Conservation (phyloP, 352 stramenopile genomes). For the Globisporangium megalacanthum region DNA sequence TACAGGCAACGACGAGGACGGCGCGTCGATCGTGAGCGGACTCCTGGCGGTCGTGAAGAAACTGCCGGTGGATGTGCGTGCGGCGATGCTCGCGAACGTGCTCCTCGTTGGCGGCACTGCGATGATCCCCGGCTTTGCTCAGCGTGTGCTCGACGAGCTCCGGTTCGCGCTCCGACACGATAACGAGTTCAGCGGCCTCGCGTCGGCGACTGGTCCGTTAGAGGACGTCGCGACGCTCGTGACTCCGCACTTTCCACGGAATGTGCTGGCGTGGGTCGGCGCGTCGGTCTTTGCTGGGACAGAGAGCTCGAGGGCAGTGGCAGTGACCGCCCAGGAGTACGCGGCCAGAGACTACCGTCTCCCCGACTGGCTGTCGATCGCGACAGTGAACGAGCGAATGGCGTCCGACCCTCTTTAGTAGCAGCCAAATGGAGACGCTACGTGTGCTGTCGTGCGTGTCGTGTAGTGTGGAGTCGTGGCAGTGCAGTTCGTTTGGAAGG, state of each 20-base stretch:
- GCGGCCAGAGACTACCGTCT: slow-evolving; percentile 21
- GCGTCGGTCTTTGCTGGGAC: slow-evolving; percentile 72
- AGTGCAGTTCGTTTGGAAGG: too few relatives aligned
- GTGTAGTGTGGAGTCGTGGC: not conserved
- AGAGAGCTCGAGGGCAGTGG: slow-evolving; percentile 28
- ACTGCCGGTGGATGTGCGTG: slow-evolving; percentile 56
- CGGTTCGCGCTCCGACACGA: slow-evolving; percentile 26
- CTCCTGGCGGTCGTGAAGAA: slow-evolving; percentile 52
- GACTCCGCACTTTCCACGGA: slow-evolving; percentile 53
- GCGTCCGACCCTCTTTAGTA: not conserved
- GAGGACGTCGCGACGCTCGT: slow-evolving; percentile 31
- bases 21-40: slow-evolving; percentile 45
- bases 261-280: slow-evolving; percentile 73
- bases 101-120: slow-evolving; percentile 62
- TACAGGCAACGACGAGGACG: slow-evolving; percentile 27
- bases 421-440: not conserved
- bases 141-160: slow-evolving; percentile 47
- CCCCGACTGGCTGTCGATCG: slow-evolving; percentile 64
- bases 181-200: slow-evolving; percentile 28
- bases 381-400: slow-evolving; percentile 8
- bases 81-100: slow-evolving; percentile 66
- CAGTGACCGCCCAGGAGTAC: slow-evolving; percentile 59
- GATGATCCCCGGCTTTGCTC: slow-evolving; percentile 71
- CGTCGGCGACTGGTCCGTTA: slow-evolving; percentile 12
- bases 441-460: not conserved